Conservation (phyloP, 2,329 filamentous ascomycete species). For the Coleophoma cylindrospora region DNA sequence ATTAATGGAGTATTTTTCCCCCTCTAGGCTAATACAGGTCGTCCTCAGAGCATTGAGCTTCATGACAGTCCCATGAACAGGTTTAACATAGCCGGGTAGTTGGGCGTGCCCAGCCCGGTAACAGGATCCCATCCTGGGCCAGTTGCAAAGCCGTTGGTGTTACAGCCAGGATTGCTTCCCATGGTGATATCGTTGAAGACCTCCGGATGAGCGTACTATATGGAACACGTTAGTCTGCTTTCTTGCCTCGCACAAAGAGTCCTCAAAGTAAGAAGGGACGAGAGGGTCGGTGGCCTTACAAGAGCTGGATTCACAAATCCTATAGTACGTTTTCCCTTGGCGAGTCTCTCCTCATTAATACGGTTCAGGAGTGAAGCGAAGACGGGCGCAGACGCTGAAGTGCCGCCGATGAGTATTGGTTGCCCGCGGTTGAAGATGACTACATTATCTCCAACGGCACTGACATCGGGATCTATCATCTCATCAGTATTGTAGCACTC, state of each 20-base stretch:
- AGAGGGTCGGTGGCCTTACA: slow-evolving; percentile 1
- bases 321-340: slow-evolving; percentile 36
- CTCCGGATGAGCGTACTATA: slow-evolving; percentile 14
- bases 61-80: slow-evolving; percentile 11
- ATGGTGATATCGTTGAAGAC: slow-evolving; percentile 21
- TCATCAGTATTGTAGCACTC: too few species aligned
- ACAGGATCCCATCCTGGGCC: slow-evolving; percentile 27
- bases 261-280: neutral
- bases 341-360: slow-evolving; percentile 55
- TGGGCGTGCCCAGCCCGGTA: slow-evolving; percentile 22
- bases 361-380: slow-evolving; percentile 52
- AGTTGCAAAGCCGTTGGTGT: slow-evolving; percentile 25
- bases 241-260: neutral
- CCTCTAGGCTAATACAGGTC: too few species aligned
- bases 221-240: too few species aligned
- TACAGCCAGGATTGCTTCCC: slow-evolving; percentile 25
- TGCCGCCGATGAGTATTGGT: slow-evolving; percentile 34
- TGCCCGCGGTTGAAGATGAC: slow-evolving; percentile 15
- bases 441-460: slow-evolving; percentile 19
- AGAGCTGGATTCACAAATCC: slow-evolving; percentile 46
- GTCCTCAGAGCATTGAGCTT: too few species aligned
- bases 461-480: slow-evolving; percentile 18
- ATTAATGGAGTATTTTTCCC: too few species aligned
- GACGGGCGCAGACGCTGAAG: slow-evolving; percentile 49
- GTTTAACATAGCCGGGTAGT: slow-evolving; percentile 15